Evolutionary conservation across 164 flowering plant species (phyloP).

Genomic region (Warburgia ugandensis): DNA sequence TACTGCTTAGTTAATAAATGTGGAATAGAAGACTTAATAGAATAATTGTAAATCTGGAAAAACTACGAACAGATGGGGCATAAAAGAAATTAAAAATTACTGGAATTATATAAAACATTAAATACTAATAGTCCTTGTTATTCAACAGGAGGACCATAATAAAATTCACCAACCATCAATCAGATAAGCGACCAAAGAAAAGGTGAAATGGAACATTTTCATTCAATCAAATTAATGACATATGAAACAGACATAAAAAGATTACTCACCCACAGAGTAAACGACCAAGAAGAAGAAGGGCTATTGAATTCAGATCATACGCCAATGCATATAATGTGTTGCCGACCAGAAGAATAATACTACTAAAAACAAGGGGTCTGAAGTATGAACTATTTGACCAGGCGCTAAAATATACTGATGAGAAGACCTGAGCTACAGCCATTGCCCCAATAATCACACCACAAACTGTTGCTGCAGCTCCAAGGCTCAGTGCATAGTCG

Average conservation of each 20-base stretch:
- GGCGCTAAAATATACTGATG: slow-evolving; percentile 61
- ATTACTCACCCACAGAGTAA: slow-evolving; percentile 46
- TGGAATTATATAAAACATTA: too few relatives aligned
- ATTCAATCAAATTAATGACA: too few relatives aligned
- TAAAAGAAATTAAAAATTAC: too few relatives aligned
- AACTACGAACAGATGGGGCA: too few relatives aligned
- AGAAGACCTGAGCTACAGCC: slow-evolving; percentile 60
- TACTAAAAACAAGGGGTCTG: slow-evolving; percentile 56
- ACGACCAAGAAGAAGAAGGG: slow-evolving; percentile 46
- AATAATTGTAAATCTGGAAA: too few relatives aligned
- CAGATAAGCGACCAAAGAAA: not conserved
- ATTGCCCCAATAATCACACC: slow-evolving; percentile 54
- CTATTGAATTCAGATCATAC: slow-evolving; percentile 45
- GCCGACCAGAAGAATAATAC: slow-evolving; percentile 45
- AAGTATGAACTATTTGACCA: slow-evolving; percentile 63
- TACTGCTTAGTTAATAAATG: too few relatives aligned
- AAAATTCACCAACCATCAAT: not conserved
- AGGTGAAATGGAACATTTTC: not conserved
- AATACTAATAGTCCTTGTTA: not conserved
- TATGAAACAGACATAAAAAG: not conserved
- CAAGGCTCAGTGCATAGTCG: slow-evolving; percentile 45
- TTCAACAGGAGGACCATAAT: not conserved
- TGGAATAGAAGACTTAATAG: too few relatives aligned
- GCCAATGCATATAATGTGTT: slow-evolving; percentile 51
- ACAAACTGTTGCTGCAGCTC: slow-evolving; percentile 63